Base-by-base conservation (phyloP, 2,329 filamentous ascomycete genomes). In the Penicillium thymicola region DNA sequence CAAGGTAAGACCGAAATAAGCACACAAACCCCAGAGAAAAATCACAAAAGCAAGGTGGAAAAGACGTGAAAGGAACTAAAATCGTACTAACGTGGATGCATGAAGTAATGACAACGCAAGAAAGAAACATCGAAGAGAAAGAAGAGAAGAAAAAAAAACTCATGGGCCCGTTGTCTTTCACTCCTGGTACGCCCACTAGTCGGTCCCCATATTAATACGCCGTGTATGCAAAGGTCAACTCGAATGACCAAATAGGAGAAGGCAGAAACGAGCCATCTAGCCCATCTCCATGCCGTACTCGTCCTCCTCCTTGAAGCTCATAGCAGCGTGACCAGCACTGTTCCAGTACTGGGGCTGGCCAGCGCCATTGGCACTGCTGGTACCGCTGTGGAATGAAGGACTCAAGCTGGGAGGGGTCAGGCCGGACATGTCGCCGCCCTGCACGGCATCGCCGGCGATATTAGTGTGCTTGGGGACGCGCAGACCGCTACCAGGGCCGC, bases 391-490 rank as follows among this genome's bases (percentile, higher is more conserved):
- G 59, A 83, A 85, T 42, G 87, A 86, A 52, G 85, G 84, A 78
- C 86, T 89, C 69, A 88, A 86, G 59, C 80, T 82, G 61, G 88
- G 79, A 70, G 88, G 76, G 75, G 82, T 76, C 75, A 85, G 53
- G 66, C 75, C 66, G 64, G 75, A 62, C 48, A 69, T 78, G 23
- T 55, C 54, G 49, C 70, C 62, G 21, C 61, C 69, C 51, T 83
- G 81, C 25, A 93, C 69, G 9, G 89, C 79, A 45, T 96, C 91
- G 42, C 94, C 94, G 58, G 90, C 88, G 67, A 93, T 86, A 73
- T 96, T 94, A 45, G 94, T 99, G 74, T 94, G 92, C 64, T 92
- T 89, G 18, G 94, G 94, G 9, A 99, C 94, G 28, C 93, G 86
- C 32, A 97, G 84, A 14, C 93, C 92, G 51, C 87, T 91, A 36